These are phyloP conservation scores for Chlamydomonas reinhardtii DNA, from an alignment of 163 green algal genomes.

Conservation along the genomic window DNA sequence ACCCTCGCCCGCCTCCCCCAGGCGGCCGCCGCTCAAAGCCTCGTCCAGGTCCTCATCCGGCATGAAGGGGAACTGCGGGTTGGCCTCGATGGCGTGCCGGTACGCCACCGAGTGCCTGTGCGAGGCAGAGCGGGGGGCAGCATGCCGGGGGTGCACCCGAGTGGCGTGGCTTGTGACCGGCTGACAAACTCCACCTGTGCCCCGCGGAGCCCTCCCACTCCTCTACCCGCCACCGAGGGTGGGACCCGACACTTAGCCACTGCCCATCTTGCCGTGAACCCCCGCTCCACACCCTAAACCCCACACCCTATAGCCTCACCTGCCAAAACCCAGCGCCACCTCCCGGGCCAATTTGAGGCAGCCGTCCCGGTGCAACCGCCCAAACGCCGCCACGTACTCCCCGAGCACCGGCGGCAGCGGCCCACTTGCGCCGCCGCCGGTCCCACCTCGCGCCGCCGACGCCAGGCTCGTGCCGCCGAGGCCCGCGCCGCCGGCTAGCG, in stretches of 20 bases:
- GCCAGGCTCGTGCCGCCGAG: neutral
- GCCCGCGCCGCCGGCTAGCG: neutral
- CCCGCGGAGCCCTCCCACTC: too few species aligned
- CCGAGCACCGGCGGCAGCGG: conserved; percentile 11
- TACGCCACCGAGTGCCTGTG: conserved; percentile 29
- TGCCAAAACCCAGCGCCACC: conserved; percentile 51
- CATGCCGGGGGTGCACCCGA: too few species aligned
- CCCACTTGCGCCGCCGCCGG: neutral
- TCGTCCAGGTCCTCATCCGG: conserved; percentile 20
- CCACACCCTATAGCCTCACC: neutral
- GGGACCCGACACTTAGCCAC: too few species aligned
- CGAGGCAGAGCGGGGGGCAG: too few species aligned
- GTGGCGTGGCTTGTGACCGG: too few species aligned
- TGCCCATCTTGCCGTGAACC: too few species aligned
- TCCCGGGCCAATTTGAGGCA: conserved; percentile 54
- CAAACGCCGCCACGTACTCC: conserved; percentile 14
- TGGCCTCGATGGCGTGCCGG: conserved; percentile 47
- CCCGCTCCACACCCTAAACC: too few species aligned
- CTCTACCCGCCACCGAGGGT: too few species aligned
- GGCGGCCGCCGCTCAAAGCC: neutral
- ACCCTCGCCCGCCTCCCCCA: neutral
- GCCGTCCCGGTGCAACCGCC: conserved; percentile 50
- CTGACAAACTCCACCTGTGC: too few species aligned
- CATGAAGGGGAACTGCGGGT: conserved; percentile 44
- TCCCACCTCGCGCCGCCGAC: neutral